Evolutionary conservation across 2,329 filamentous ascomycete species (phyloP), one percentile per base, ranked within the genome.

Genomic region (Elsinoe australis): DNA sequence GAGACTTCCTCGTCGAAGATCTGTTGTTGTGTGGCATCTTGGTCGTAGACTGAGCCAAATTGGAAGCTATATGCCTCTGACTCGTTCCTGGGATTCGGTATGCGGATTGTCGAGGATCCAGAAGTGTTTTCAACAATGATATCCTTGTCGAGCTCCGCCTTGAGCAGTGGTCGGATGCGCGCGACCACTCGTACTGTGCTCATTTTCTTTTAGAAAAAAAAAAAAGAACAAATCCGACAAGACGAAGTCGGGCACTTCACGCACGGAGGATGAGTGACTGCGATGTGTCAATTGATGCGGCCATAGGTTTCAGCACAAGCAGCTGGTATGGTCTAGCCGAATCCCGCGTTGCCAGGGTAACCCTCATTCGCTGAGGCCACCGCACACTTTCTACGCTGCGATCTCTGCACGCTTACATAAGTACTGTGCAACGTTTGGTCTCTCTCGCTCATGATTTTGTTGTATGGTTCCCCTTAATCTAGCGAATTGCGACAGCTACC

Each of bases 1-100:
- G 87, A 76, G 56, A 96, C 89, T 78, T 96, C 90, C 29, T 83
- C 79, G 54, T 89, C 85, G 64, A 94, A 98, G 50, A 98, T 69
- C 54, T 85, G 78, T 66, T 95, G 86, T 64, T 98, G 90, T 6
- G 85, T 80, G 12, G 85, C 83, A 28, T 76, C 67, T 58, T 83
- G 79, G 60, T 87, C 87, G 66, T 95, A 96, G 49, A 96, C 90
- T 56, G 85, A 79, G 72, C 92, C 94, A 74, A 96, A 96, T 46
- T 89, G 80, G 64, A 96, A 98, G 47, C 85, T 88, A 67, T 89
- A 96, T 61, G 89, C 85, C 67, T 96, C 90, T 17, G 77, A 73
- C 55, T 87, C 85, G 61, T 95, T 95, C 71, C 92, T 95, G 0
- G 90, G 89, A 62, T 88, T 95, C 3, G 90, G 90, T 59, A 96